Evolutionary conservation across 176 grass and related monocot genomes (phyloP), one percentile per base, ranked within the genome.

Genomic region (Carex kokanica): DNA sequence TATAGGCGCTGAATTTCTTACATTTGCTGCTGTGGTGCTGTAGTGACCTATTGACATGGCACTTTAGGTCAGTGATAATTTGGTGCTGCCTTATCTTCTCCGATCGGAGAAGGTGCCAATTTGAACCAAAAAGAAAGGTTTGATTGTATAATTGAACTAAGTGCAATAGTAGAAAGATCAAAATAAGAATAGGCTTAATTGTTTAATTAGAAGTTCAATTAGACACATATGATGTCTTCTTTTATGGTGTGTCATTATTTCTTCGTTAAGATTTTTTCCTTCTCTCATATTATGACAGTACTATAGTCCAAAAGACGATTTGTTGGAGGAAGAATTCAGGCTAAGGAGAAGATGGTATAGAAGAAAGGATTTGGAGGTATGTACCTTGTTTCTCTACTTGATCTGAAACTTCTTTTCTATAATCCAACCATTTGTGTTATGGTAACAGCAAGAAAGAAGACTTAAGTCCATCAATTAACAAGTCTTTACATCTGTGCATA

Each of bases 341-440:
- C 88, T 99, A 43, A 93, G 84, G 81, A 90, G 96, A 78, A 91
- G 93, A 88, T 99, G 91, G 93, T 99, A 93, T 80, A 89, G 88
- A 58, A 91, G 96, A 77, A 99, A 95, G 84, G 96, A 99, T 54
- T 84, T 99, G 86, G 96, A 99, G 93, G 96, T 99, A 83, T 10
- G 29, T 47, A 81, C 31, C 14, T 81, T 81, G 78, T 78, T 78
- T 75, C 66, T 70, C 15, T 18, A 16, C 7, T 29, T 24, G 55
- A 78, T 54, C 47, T 75, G 16, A 54, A 27, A 3, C 7, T 75
- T 29, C 4, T 78, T 78, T 78, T 78, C 6, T 51, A 15, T 78
- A 16, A 32, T 78, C 51, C 25, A 54, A 32, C 21, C 51, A 51
- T 34, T 56, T 78, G 73, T 18, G 51, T 56, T 56, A 56, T 15